A percentile compares a stretch with the other conserved stretches of the same genome.
Evolutionary conservation across 2,329 filamentous ascomycete genomes (phyloP).

Genomic region (Aspergillus niger): DNA sequence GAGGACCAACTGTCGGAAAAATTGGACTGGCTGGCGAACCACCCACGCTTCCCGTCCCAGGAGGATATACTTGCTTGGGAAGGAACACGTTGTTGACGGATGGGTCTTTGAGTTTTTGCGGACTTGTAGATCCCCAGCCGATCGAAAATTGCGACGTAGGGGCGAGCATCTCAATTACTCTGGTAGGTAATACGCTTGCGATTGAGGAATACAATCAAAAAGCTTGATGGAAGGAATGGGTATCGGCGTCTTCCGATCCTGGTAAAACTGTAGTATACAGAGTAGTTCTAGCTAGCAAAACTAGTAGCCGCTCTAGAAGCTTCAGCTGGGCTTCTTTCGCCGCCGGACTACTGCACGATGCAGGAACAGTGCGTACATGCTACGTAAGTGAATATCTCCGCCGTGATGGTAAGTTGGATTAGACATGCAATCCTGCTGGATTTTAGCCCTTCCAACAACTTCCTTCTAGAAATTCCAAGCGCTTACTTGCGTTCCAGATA

Average conservation of each 20-base stretch:
- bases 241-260: too few species aligned
- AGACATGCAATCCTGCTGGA: background rate
- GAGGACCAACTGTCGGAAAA: background rate
- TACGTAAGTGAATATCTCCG: background rate
- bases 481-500: background rate
- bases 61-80: constrained; percentile 1
- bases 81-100: constrained; percentile 11
- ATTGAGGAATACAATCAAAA: background rate
- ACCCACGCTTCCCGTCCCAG: background rate
- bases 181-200: background rate
- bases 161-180: background rate
- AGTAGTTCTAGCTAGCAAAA: too few species aligned
- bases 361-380: background rate
- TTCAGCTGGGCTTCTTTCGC: background rate
- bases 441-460: background rate
- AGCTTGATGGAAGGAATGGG: too few species aligned
- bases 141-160: background rate
- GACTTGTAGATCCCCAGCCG: background rate
- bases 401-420: background rate
- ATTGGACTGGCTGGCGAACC: background rate
- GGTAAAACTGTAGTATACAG: too few species aligned
- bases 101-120: background rate
- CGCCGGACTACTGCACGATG: background rate
- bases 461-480: background rate
- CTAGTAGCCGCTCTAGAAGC: background rate